Evolutionary conservation across 2,329 filamentous ascomycete genomes (phyloP), one percentile per base, ranked within the genome.

Genomic region (Colletotrichum destructivum): DNA sequence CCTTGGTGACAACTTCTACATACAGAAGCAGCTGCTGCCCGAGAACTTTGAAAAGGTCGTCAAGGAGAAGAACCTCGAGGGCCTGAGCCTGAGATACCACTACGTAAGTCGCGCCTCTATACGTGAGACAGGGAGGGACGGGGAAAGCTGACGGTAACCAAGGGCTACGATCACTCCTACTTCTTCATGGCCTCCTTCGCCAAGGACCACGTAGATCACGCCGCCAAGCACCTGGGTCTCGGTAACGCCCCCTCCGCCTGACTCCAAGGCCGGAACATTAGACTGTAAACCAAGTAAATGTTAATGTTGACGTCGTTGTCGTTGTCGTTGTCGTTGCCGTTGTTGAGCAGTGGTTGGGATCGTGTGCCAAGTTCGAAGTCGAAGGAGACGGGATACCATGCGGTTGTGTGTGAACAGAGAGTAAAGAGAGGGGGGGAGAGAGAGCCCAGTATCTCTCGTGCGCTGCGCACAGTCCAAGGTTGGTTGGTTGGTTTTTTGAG

Each of bases 131-230:
- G 21, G 38, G 46, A 15, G 52, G 12, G 42, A n/a, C n/a, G 9
- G 12, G 13, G 1, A 16, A 11, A 44, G 64, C 57, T 63, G 40
- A 72, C 47, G 23, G 35, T 2, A 6, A n/a, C 8, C 35, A 38
- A 93, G 84, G 95, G 91, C 73, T 98, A 99, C 80, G 96, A 99
- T 82, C 96, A 99, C 84, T 97, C 94, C 74, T 99, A 99, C 85
- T 99, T 91, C 84, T 98, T 98, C 83, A 97, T 99, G 87, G 92
- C 95, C 46, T 91, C 91, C 18, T 99, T 99, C 81, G 90, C 92
- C 54, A 92, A 94, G 78, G 95, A 98, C 77, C 96, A 99, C 83
- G 89, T 98, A 76, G 92, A 94, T 78, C 94, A 97, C 84, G 95
- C 95, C 72, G 96, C 95, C 75, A 98, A 96, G 87, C 92, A 94